These are phyloP conservation scores for Leucosporidium scottii DNA, from an alignment of 768 basidiomycete species.

Conservation along the genomic window DNA sequence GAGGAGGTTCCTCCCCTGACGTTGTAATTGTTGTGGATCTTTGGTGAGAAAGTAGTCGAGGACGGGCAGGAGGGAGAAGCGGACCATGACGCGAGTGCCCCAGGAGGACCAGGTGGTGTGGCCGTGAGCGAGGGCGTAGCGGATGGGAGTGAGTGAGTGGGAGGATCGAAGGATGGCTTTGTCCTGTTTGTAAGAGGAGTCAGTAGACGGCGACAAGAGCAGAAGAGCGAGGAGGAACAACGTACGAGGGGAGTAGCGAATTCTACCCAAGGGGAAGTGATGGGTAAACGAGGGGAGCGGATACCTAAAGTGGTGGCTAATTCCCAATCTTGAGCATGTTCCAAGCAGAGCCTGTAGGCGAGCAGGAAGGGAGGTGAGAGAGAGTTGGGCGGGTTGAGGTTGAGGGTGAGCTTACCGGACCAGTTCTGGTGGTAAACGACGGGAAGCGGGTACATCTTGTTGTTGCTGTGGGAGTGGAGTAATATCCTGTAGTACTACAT, in stretches of 20 bases:
- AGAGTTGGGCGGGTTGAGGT: too few relatives aligned
- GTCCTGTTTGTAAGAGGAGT: conserved; percentile 43
- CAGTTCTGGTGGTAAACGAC: too few relatives aligned
- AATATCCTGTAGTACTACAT: too few relatives aligned
- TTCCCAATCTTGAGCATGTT: conserved; percentile 57
- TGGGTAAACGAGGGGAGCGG: conserved; percentile 56
- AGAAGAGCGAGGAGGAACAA: too few relatives aligned
- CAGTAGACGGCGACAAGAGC: too few relatives aligned
- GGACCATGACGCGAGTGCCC: conserved; percentile 62
- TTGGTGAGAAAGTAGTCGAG: conserved; percentile 55
- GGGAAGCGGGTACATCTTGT: too few relatives aligned
- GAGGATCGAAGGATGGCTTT: conserved; percentile 56
- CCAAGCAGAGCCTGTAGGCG: too few relatives aligned
- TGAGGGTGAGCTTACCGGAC: too few relatives aligned
- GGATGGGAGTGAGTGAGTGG: conserved; percentile 56
- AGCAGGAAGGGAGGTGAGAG: too few relatives aligned
- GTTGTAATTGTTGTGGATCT: conserved; percentile 47
- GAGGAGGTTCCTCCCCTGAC: conserved; percentile 45
- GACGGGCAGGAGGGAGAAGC: conserved; percentile 58
- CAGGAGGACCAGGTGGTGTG: conserved; percentile 59
- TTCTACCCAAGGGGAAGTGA: conserved; percentile 59
- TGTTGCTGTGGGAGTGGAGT: too few relatives aligned
- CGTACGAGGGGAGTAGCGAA: conserved; percentile 53
- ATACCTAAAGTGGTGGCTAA: conserved; percentile 68
- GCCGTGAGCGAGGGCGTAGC: conserved; percentile 52